phyloP scores from a whole-genome alignment of 805 yeast species.

The Schizosaccharomyces octosporus region DNA sequence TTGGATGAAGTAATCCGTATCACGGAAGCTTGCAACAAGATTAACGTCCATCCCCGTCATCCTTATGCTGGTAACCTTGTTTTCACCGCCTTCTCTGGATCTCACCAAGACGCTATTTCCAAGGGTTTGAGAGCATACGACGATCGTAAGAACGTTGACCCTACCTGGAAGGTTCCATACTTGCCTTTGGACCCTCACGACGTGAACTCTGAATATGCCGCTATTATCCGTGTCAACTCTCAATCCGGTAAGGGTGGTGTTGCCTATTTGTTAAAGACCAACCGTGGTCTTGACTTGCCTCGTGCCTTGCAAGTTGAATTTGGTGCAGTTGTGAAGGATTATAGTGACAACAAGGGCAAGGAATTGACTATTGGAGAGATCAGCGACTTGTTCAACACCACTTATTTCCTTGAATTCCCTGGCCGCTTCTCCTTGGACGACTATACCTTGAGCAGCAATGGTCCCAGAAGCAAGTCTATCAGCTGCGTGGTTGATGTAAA shows the following conservation, averaged over 20 bases:
- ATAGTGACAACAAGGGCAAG: conserved; percentile 46
- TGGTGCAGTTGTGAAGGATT: conserved; percentile 41
- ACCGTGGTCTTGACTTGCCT: conserved; percentile 57
- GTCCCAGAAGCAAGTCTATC: conserved; percentile 21
- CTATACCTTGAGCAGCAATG: conserved; percentile 19
- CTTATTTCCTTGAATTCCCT: conserved; percentile 22
- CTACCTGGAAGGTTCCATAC: conserved; percentile 51
- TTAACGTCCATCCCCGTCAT: conserved; percentile 54
- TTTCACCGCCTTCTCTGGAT: conserved; percentile 62
- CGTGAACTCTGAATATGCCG: conserved; percentile 73
- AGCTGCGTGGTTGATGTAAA: conserved; percentile 25
- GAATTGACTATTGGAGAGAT: conserved; percentile 46
- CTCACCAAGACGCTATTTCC: conserved; percentile 76
- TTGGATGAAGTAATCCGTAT: conserved; percentile 40
- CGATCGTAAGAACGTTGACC: conserved; percentile 13
- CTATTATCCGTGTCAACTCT: conserved; percentile 71
- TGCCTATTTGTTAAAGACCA: conserved; percentile 60
- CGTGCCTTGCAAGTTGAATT: conserved; percentile 57
- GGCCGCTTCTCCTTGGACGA: conserved; percentile 18
- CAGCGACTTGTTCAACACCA: conserved; percentile 34
- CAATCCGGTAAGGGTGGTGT: conserved; percentile 81
- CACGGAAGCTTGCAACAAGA: conserved; percentile 58
- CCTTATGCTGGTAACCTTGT: conserved; percentile 68
- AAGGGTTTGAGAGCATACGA: conserved; percentile 34
- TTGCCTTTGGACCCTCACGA: conserved; percentile 67